Evolutionary conservation across 148 eudicot species (phyloP), one percentile per base, ranked within the genome.

Genomic region (Bassia scoparia): DNA sequence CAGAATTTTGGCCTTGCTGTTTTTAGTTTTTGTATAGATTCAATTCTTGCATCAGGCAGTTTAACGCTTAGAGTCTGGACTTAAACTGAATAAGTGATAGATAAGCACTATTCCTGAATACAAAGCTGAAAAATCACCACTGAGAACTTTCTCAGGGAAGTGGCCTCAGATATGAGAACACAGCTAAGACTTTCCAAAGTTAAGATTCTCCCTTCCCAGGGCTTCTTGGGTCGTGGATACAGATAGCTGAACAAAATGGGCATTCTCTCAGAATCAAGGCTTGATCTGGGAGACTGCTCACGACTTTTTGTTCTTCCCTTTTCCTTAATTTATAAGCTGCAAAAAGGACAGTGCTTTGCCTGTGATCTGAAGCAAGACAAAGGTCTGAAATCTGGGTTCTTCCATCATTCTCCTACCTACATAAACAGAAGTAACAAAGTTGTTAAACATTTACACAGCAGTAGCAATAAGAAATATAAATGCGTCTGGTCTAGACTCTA

Each of bases 81-180:
- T 81, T 92, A 85, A 63, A 96, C 96, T 20, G 59, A 63, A 79
- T 96, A 96, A 61, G 96, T 61, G 99, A 90, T 41, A 90, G 76
- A 86, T 71, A 92, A 5, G 89, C 96, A 80, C 84, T 86, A 74
- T 92, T 97, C 82, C 88, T 90, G 81, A 90, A 85, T 48, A 82
- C 71, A 44, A 96, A 90, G 85, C 85, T 96, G 99, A 70, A 60
- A n/a, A 76, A 80, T 92, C 87, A 84, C 84, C 96, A n/a, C 82
- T 96, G 99, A 53, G 96, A 83, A 92, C 94, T 82, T 89, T 86
- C 83, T 90, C 96, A 53, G 99, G 99, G 76, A 88, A 86, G 24
- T 94, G 97, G 73, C 65, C 87, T 77, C 90, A 74, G 53, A 83
- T 53, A 82, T 90, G 90, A 53, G 92, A 92, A 96, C 54, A 80